Conservation (phyloP, 192 early-diverging fungal species). For the Backusella luteola region DNA sequence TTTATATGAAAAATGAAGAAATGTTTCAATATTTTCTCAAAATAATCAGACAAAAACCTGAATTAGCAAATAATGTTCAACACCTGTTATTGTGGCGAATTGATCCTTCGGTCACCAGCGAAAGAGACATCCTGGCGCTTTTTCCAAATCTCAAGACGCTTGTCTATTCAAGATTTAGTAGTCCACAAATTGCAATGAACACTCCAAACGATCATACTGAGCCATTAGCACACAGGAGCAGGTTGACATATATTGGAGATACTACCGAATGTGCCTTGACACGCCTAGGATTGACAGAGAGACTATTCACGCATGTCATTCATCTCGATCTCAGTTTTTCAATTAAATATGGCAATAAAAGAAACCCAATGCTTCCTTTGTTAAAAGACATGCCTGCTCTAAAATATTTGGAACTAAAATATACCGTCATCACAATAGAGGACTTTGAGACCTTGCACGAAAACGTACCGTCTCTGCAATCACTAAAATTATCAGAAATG, state of each 20-base stretch:
- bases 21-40: neutral
- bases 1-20: neutral
- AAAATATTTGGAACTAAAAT: neutral
- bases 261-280: neutral
- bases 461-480: too few species aligned
- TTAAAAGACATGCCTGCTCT: neutral
- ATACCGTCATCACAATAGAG: neutral
- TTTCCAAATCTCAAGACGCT: too few species aligned
- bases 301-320: neutral
- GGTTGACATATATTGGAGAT: neutral
- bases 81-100: neutral
- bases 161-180: too few species aligned
- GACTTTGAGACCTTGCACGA: too few species aligned
- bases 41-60: neutral
- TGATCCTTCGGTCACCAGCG: too few species aligned
- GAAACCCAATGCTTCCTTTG: neutral
- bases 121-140: too few species aligned
- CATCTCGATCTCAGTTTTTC: neutral
- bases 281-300: neutral
- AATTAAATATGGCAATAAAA: too few species aligned
- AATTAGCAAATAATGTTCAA: neutral
- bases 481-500: too few species aligned
- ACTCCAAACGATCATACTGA: too few species aligned
- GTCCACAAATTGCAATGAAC: too few species aligned
- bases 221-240: neutral